Evolutionary conservation across 805 yeast genomes (phyloP).

Genomic region (Teunomyces pallodes): DNA sequence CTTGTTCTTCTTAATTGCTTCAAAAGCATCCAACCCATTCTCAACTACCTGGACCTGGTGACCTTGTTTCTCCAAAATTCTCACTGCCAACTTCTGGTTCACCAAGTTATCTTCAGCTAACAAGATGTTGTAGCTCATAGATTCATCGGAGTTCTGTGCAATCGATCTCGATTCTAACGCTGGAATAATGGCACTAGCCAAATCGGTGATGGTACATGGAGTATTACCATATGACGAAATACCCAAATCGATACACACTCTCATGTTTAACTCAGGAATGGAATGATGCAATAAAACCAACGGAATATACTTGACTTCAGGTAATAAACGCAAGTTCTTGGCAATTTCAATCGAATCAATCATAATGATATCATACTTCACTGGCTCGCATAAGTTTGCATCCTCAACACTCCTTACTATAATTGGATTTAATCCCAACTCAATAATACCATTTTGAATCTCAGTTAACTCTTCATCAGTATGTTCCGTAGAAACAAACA

Average conservation of each 20-base stretch:
- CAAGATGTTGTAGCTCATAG: slow-evolving; percentile 67
- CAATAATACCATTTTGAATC: slow-evolving; percentile 49
- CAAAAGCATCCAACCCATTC: slow-evolving; percentile 79
- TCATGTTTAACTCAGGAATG: slow-evolving; percentile 73
- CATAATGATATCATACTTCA: slow-evolving; percentile 74
- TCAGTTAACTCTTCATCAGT: slow-evolving; percentile 47
- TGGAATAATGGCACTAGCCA: slow-evolving; percentile 80
- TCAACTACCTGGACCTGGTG: slow-evolving; percentile 83
- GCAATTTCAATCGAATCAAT: slow-evolving; percentile 80
- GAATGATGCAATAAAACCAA: slow-evolving; percentile 74
- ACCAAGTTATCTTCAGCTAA: slow-evolving; percentile 87
- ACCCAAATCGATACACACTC: slow-evolving; percentile 80
- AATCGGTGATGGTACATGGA: slow-evolving; percentile 77
- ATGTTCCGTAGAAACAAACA: slow-evolving; percentile 69
- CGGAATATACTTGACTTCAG: slow-evolving; percentile 83
- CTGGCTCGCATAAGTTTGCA: slow-evolving; percentile 54
- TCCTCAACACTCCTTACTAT: slow-evolving; percentile 56
- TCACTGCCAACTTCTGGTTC: slow-evolving; percentile 82
- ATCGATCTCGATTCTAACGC: slow-evolving; percentile 82
- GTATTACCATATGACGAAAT: slow-evolving; percentile 87
- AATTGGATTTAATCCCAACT: slow-evolving; percentile 60
- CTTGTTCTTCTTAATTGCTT: slow-evolving; percentile 62
- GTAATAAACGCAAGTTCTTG: slow-evolving; percentile 59
- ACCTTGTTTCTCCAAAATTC: slow-evolving; percentile 81
- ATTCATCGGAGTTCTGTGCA: slow-evolving; percentile 76